Evolutionary conservation across 176 grass and related monocot species (phyloP), one percentile per base, ranked within the genome.

Genomic region (Oryza longistaminata): DNA sequence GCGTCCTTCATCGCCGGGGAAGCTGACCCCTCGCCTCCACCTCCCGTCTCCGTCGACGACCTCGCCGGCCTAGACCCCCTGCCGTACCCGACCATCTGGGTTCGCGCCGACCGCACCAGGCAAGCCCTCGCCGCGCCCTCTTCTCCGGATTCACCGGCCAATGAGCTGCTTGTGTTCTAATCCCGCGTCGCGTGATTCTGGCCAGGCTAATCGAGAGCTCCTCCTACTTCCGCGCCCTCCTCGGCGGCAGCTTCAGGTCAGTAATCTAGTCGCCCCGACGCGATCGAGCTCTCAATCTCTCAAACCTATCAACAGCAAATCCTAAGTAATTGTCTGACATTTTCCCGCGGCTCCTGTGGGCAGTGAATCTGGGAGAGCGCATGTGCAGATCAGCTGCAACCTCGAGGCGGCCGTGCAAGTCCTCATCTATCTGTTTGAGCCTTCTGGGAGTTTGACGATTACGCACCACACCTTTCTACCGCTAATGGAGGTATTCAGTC

Each of bases 191-290:
- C 68, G 12, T 33, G 4, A 21, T 21, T 69, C 37, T 42, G 8
- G 17, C 1, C 43, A 92, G 87, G 87, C 77, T 94, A 2, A 82
- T 91, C 76, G 72, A 91, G 12, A 86, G 82, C 61, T 94, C 92
- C 64, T 87, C 92, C 21, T 94, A 94, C 87, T 94, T 94, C 83
- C 87, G 87, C 60, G 87, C 84, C 4, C 89, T 94, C 44, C 84
- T 94, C 64, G 84, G 81, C 55, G 87, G 92, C 40, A 89, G 81
- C 80, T 94, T 94, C 89, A 91, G 89, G 92, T 94, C 3, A 67
- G 73, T 66, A 0, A 76, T 70, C 43, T 66, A 0, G 68, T 70
- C 43, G 0, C 21, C 37, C 49, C 55, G 55, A n/a, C 52, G 52
- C 15, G 52, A 49, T 39, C 21, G 11, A 6, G 19, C 53, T 21